Percentiles rank a stretch among this genome's conserved stretches.
phyloP scores from a whole-genome alignment of 257 asterid species.

The Solanum neorickii region DNA sequence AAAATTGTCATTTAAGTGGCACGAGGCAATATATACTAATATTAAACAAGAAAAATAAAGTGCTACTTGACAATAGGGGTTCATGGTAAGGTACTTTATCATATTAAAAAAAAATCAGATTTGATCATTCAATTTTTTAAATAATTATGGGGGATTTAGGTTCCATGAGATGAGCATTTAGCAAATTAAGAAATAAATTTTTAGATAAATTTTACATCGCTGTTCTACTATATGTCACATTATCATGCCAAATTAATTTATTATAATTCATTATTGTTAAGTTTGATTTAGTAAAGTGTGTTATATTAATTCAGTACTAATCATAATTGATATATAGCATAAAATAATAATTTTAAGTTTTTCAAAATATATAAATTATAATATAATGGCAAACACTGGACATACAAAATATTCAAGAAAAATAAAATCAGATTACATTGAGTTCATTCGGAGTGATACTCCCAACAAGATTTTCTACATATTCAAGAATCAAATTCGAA shows the following conservation, averaged over 20 bases:
- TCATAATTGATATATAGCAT: no score
- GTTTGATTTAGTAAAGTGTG: neutral
- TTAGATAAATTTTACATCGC: neutral
- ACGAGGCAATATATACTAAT: neutral
- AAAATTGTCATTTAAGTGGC: neutral
- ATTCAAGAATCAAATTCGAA: no score
- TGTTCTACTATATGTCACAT: neutral
- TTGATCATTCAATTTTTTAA: neutral
- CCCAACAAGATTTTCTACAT: no score
- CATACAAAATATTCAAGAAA: neutral
- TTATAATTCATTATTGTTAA: neutral
- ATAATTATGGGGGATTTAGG: neutral
- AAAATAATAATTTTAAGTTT: no score
- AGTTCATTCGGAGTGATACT: no score
- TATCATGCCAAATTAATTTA: neutral
- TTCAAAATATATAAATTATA: neutral
- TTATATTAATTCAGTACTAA: no score
- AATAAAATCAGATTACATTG: neutral
- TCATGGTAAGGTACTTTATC: neutral
- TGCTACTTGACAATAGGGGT: neutral
- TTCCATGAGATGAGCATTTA: neutral
- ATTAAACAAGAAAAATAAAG: neutral
- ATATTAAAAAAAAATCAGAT: neutral
- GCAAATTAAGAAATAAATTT: neutral
- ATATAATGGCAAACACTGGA: neutral